Evolutionary conservation across 768 basidiomycete genomes (phyloP), one percentile per base, ranked within the genome.

Genomic region (Suillus decipiens): DNA sequence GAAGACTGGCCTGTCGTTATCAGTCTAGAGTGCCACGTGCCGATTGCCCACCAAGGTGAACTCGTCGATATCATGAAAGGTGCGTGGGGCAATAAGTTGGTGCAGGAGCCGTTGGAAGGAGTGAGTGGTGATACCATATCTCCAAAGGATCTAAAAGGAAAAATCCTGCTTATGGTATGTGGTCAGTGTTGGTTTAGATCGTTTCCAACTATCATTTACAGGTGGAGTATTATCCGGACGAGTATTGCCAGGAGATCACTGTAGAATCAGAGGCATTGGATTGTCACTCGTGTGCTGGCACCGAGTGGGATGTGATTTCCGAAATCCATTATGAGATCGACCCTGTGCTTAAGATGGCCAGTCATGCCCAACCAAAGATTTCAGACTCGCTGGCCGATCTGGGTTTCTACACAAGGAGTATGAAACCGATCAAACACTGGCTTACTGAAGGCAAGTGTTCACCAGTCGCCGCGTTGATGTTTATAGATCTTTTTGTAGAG

Each of bases 21-120:
- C 56, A 84, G 82, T 43, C 76, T 89, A 5, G 88, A 89, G 69
- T 88, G 86, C 66, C 87, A 89, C 63, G 86, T 88, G 31, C 79
- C 78, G 19, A 71, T 79, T 1, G 74, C 75, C 33, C 79, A 78
- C 0, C 87, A 89, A 69, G 71, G 73, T 22, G 81, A 86, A 66
- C 72, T 89, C n/a, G 84, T 88, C 11, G 69, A 71, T 33, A 77
- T 84, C 50, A 81, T 88, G 79, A 72, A 76, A 61, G 79, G 77
- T 5, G 76, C 76, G 2, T 86, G 85, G 82, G 85, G 84, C 0
- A 74, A 79, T 17, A 84, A 81, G 68, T 70, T 88, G 4, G 82
- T 87, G 2, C 71, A 78, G 48, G 37, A 48, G 41, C 42, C 62
- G 31, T 59, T 84, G 2, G 80, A 79, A 45, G 78, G 69, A 17